Evolutionary conservation across 2,329 filamentous ascomycete species (phyloP), one percentile per base, ranked within the genome.

Genomic region (Colletotrichum tamarilloi): DNA sequence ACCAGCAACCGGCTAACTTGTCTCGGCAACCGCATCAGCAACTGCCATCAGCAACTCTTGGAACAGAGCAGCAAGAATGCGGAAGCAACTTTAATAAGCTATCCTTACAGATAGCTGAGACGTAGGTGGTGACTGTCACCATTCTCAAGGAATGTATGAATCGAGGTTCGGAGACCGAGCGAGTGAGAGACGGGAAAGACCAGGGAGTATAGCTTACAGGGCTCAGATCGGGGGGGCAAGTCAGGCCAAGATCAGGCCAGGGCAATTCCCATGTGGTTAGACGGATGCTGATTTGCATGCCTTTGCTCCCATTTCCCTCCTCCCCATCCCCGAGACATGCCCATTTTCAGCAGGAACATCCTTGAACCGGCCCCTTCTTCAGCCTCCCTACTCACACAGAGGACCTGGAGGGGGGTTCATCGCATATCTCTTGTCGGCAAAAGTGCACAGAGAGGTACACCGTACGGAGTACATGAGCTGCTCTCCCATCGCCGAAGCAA

Each of bases 301-400:
- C 66, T 68, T 52, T 30, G 49, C 24, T 49, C 24, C 26, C 28
- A 38, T 63, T 58, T 32, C 38, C 65, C 30, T 64, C n/a, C 32
- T 42, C 62, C n/a, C 38, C 38, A 42, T 42, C 38, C 19, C 56
- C 53, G 55, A 64, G 62, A 70, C 67, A 70, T 14, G 26, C 35
- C 42, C 67, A 65, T 65, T n/a, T 60, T 60, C 24, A 42, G 56
- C 24, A 70, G 70, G 70, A 70, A 65, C 59, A 73, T 73, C 67
- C 70, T 65, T 64, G 67, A 7, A 60, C 66, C 58, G 24, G 24
- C 70, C 67, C 60, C 56, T 65, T 73, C 66, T 65, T 70, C 70
- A 73, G 67, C 46, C 60, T 60, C 28, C 70, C 24, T 42, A 19
- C 16, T 19, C 6, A 5, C 5, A 32, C 30, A 32, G 26, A 62